These are phyloP conservation scores for Pholiota microspora DNA, from an alignment of 768 basidiomycete genomes.

Conservation along the genomic window DNA sequence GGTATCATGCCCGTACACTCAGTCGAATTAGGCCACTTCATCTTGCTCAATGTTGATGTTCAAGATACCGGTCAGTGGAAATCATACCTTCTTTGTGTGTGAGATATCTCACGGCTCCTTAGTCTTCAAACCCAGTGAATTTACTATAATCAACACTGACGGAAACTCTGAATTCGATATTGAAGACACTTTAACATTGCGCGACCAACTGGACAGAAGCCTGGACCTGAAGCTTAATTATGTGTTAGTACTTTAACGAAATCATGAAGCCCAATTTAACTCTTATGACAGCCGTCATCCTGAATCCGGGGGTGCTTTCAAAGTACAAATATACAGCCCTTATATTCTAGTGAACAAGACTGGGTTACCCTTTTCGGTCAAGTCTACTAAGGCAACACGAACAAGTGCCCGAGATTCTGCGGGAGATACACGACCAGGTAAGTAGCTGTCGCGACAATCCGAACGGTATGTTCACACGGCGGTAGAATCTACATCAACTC, in stretches of 20 bases:
- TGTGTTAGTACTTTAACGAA: slow-evolving; percentile 53
- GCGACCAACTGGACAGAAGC: slow-evolving; percentile 73
- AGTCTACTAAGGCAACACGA: slow-evolving; percentile 59
- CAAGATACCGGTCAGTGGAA: slow-evolving; percentile 88
- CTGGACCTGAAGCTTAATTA: slow-evolving; percentile 87
- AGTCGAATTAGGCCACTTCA: slow-evolving; percentile 86
- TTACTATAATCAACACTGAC: slow-evolving; percentile 96
- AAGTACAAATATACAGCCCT: slow-evolving; percentile 91
- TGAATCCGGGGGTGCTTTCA: slow-evolving; percentile 93
- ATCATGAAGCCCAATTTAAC: neutral
- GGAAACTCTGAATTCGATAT: slow-evolving; percentile 85
- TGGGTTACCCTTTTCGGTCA: slow-evolving; percentile 74
- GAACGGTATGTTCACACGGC: neutral
- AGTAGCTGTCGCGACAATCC: slow-evolving; percentile 10
- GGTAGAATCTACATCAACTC: slow-evolving; percentile 25
- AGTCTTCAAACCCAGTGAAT: slow-evolving; percentile 95
- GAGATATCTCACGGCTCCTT: neutral
- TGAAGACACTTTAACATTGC: slow-evolving; percentile 69
- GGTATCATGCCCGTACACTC: slow-evolving; percentile 97
- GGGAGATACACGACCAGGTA: slow-evolving; percentile 73
- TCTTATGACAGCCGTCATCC: slow-evolving; percentile 58
- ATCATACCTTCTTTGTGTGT: neutral
- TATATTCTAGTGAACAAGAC: slow-evolving; percentile 94
- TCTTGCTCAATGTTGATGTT: slow-evolving; percentile 85
- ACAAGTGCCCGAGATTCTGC: slow-evolving; percentile 75